Conservation (phyloP, 2,329 filamentous ascomycete species). For the Magnaporthiopsis poae region DNA sequence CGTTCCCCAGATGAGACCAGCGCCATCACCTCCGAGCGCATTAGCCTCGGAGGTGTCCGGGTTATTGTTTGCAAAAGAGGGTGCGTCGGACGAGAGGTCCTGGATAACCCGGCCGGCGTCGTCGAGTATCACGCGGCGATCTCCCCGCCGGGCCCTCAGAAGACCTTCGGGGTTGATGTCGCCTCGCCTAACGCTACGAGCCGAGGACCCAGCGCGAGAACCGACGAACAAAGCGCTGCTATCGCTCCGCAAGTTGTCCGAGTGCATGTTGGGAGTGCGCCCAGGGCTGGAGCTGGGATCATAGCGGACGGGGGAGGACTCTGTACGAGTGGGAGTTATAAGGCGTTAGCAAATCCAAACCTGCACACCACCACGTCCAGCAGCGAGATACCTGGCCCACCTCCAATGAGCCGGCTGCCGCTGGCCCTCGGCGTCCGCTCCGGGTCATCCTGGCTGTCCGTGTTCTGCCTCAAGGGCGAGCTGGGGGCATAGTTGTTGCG, state of each 20-base stretch:
- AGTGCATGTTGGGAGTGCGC: conserved; percentile 48
- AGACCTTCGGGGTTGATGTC: conserved; percentile 78
- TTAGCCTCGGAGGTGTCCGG: conserved; percentile 89
- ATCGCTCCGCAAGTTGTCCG: conserved; percentile 63
- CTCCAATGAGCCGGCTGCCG: conserved; percentile 45
- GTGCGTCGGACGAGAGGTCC: conserved; percentile 48
- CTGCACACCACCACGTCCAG: too few relatives aligned
- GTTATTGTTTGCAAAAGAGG: conserved; percentile 54
- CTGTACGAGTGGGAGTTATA: conserved; percentile 34
- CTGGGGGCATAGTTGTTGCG: conserved; percentile 33
- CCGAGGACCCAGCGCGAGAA: conserved; percentile 39
- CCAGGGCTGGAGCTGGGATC: conserved; percentile 80
- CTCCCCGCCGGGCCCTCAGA: conserved; percentile 40
- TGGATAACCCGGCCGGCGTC: conserved; percentile 48
- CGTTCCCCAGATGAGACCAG: conserved; percentile 89
- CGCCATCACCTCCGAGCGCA: conserved; percentile 68
- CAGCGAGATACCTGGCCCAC: conserved; percentile 33
- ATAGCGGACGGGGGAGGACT: conserved; percentile 87
- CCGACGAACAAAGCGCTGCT: conserved; percentile 81
- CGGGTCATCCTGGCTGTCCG: conserved; percentile 41
- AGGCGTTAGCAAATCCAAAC: neutral
- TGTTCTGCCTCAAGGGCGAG: conserved; percentile 51
- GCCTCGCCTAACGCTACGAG: conserved; percentile 57
- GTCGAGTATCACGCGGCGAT: conserved; percentile 49
- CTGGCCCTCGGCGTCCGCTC: conserved; percentile 64